Evolutionary conservation across 257 asterid genomes (phyloP).

Genomic region (Solanum infundibuliforme): DNA sequence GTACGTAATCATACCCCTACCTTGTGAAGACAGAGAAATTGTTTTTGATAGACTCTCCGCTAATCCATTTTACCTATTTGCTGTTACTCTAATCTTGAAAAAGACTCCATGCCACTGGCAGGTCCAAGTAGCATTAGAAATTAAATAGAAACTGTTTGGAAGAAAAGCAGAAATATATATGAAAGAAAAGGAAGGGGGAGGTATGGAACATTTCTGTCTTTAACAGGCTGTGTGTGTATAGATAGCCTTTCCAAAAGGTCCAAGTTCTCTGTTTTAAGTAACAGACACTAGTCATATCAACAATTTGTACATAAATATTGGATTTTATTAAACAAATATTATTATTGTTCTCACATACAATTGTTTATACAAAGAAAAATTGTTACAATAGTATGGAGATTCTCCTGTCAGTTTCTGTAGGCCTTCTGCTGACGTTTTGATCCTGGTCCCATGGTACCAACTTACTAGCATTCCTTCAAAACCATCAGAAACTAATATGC

Average conservation of each 20-base stretch:
- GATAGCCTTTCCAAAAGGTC: conserved; percentile 15
- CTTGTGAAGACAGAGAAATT: not conserved
- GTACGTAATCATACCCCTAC: not conserved
- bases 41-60: not conserved
- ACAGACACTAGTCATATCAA: conserved; percentile 22
- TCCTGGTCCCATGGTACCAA: conserved; percentile 15
- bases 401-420: conserved; percentile 24
- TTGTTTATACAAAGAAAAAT: conserved; percentile 4
- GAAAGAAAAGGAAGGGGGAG: conserved; percentile 5
- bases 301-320: conserved; percentile 15
- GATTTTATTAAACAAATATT: conserved; percentile 3
- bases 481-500: not conserved
- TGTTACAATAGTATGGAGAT: conserved; percentile 19
- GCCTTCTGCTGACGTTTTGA: conserved; percentile 15
- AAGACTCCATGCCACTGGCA: conserved; percentile 23
- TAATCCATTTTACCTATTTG: not conserved
- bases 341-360: not conserved
- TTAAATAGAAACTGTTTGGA: conserved; percentile 10
- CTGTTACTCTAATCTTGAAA: not conserved
- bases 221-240: conserved; percentile 18
- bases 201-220: conserved; percentile 38
- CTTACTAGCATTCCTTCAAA: conserved; percentile 1
- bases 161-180: conserved; percentile 6
- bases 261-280: conserved; percentile 24
- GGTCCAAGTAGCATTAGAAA: conserved; percentile 7